These are phyloP conservation scores for Coemansia biformis DNA, from an alignment of 192 early-diverging fungal genomes.

Conservation along the genomic window DNA sequence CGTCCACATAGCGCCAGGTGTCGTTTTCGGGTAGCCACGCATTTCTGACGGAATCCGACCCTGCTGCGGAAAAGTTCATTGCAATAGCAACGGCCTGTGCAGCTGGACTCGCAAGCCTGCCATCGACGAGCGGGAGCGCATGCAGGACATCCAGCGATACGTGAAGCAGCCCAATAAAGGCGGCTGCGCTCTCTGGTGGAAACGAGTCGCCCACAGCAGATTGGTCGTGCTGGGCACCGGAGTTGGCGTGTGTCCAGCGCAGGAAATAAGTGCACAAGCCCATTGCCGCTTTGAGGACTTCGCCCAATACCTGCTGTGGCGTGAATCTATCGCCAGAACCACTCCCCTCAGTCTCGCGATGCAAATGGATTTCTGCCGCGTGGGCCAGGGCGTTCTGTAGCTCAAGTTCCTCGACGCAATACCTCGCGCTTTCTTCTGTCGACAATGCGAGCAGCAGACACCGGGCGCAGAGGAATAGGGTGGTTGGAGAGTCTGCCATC, in stretches of 20 bases:
- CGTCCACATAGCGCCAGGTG: constrained; percentile 10
- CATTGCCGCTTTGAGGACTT: constrained; percentile 41
- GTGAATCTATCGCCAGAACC: constrained; percentile 9
- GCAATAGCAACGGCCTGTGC: constrained; percentile 36
- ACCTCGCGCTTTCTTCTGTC: constrained; percentile 4
- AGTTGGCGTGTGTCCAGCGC: constrained; percentile 3
- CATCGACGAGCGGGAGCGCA: constrained; percentile 4
- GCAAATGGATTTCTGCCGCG: constrained; percentile 1
- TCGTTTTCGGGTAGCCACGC: constrained; percentile 23
- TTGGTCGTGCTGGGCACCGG: background rate
- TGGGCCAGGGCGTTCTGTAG: constrained; percentile 19
- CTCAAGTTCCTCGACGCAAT: constrained; percentile 15
- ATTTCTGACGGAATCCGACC: constrained; percentile 7
- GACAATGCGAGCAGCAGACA: constrained; percentile 24
- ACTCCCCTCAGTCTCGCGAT: background rate
- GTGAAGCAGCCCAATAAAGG: constrained; percentile 16
- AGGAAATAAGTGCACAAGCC: constrained; percentile 21
- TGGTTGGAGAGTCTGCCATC: background rate
- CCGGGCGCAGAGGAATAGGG: constrained; percentile 33
- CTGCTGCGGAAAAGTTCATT: constrained; percentile 27
- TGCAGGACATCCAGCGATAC: constrained; percentile 12
- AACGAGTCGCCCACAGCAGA: constrained; percentile 15
- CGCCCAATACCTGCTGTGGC: constrained; percentile 24
- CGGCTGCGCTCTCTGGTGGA: constrained; percentile 15
- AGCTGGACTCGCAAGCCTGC: constrained; percentile 17